Conservation (phyloP, 768 basidiomycete genomes). For the Filobasidium floriforme region DNA sequence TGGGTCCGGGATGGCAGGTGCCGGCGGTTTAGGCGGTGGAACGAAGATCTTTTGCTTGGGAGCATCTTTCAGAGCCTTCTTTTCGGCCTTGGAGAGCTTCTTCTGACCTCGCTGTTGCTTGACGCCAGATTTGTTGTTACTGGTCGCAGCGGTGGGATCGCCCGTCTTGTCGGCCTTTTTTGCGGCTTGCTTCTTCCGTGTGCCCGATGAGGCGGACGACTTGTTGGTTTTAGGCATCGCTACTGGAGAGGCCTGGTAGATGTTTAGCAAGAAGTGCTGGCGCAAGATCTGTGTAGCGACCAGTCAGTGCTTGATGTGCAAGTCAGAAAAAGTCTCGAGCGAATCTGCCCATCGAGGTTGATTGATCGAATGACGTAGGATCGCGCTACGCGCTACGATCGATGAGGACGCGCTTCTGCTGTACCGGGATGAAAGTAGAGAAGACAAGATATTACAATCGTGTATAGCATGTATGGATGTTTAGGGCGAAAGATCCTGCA, state of each 20-base stretch:
- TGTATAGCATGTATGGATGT: too few species aligned
- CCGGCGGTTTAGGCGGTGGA: conserved; percentile 60
- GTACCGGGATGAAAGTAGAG: too few species aligned
- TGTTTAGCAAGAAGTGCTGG: too few species aligned
- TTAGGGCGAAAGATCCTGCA: too few species aligned
- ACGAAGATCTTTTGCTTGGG: conserved; percentile 79
- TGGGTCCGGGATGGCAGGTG: conserved; percentile 60
- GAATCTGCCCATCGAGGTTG: too few species aligned
- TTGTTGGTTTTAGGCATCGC: conserved; percentile 48
- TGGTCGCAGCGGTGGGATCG: conserved; percentile 4
- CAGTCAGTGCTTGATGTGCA: too few species aligned
- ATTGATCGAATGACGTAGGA: too few species aligned
- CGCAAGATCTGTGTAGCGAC: too few species aligned
- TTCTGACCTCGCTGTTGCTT: conserved; percentile 52
- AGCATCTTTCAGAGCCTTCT: conserved; percentile 44
- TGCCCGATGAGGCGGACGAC: conserved; percentile 74
- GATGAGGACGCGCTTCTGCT: too few species aligned
- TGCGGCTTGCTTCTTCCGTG: conserved; percentile 86
- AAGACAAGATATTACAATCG: too few species aligned
- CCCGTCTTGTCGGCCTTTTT: conserved; percentile 52
- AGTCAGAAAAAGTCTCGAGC: too few species aligned
- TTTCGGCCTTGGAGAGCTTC: conserved; percentile 54
- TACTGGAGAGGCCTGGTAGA: neutral
- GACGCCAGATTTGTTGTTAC: conserved; percentile 23
- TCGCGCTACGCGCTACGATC: too few species aligned